phyloP scores from a whole-genome alignment of 257 asterid genomes.

The Leonotis leonurus region DNA sequence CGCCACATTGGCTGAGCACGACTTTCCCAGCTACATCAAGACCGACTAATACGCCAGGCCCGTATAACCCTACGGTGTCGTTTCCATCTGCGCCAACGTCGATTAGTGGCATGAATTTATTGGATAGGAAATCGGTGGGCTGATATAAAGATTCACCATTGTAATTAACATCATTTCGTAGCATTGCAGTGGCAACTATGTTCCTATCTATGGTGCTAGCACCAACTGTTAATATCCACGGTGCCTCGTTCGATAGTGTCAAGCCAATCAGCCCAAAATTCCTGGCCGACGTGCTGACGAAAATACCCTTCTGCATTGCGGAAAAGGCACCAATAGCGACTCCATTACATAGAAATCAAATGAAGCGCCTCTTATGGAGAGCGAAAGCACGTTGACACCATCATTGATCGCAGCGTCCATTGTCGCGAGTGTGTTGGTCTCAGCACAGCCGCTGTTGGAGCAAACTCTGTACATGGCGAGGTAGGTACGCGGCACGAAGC shows the following conservation, averaged over 20 bases:
- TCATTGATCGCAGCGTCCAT: conserved; percentile 40
- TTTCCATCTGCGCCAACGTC: conserved; percentile 26
- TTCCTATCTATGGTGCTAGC: conserved; percentile 35
- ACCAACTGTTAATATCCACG: conserved; percentile 40
- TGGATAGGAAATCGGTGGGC: conserved; percentile 16
- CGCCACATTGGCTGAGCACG: conserved; percentile 36
- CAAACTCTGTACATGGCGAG: conserved; percentile 38
- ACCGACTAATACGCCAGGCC: conserved; percentile 18
- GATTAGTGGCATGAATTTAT: conserved; percentile 6
- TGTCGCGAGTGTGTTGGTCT: conserved; percentile 29
- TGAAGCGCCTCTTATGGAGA: conserved; percentile 28
- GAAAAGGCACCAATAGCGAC: conserved; percentile 36
- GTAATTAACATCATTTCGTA: conserved; percentile 16
- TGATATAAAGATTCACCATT: conserved; percentile 32
- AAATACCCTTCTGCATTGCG: conserved; percentile 37
- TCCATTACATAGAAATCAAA: conserved; percentile 19
- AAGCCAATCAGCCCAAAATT: conserved; percentile 24
- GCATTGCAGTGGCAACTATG: conserved; percentile 13
- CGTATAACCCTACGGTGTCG: conserved; percentile 16
- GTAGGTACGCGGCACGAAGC: conserved; percentile 40
- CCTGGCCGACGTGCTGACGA: conserved; percentile 35
- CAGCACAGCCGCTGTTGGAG: background rate
- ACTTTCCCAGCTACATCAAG: conserved; percentile 31
- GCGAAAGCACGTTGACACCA: conserved; percentile 37
- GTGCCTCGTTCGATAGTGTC: conserved; percentile 35